Percentiles rank a stretch among this genome's conserved stretches.
Evolutionary conservation across 495 filamentous ascomycete species (phyloP).

Genomic region (Xylaria intraflava): DNA sequence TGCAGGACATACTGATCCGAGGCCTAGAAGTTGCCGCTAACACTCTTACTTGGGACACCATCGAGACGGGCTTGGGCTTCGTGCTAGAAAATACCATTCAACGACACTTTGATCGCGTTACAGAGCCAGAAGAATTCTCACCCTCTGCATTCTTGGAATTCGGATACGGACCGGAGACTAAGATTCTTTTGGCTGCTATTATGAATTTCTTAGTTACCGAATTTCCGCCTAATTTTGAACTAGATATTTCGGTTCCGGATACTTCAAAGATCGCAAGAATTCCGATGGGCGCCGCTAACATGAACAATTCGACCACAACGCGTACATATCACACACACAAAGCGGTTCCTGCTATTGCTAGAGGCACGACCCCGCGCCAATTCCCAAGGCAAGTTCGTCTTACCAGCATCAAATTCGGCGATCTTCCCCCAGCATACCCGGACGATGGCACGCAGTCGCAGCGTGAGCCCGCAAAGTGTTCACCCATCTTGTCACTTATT

Average conservation of each 20-base stretch:
- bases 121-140: slow-evolving; percentile 17
- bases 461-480: slow-evolving; percentile 24
- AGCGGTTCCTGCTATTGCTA: slow-evolving; percentile 25
- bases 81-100: slow-evolving; percentile 19
- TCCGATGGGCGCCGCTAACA: slow-evolving; percentile 27
- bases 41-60: slow-evolving; percentile 47
- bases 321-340: neutral
- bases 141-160: slow-evolving; percentile 14
- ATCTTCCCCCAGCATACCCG: slow-evolving; percentile 43
- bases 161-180: slow-evolving; percentile 24
- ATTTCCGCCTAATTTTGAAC: slow-evolving; percentile 44
- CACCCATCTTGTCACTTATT: slow-evolving; percentile 49
- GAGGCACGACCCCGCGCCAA: slow-evolving; percentile 27
- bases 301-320: neutral
- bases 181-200: slow-evolving; percentile 30
- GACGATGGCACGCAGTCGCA: slow-evolving; percentile 26
- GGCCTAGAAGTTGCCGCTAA: slow-evolving; percentile 42
- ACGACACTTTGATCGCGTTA: slow-evolving; percentile 19
- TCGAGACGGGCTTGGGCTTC: slow-evolving; percentile 44
- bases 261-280: slow-evolving; percentile 31
- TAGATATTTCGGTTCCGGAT: slow-evolving; percentile 38
- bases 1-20: slow-evolving; percentile 35
- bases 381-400: slow-evolving; percentile 34
- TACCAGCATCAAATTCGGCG: slow-evolving; percentile 60
- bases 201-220: slow-evolving; percentile 40